phyloP scores from a whole-genome alignment of 2,329 filamentous ascomycete genomes.

The Calcarisporium arbuscula region DNA sequence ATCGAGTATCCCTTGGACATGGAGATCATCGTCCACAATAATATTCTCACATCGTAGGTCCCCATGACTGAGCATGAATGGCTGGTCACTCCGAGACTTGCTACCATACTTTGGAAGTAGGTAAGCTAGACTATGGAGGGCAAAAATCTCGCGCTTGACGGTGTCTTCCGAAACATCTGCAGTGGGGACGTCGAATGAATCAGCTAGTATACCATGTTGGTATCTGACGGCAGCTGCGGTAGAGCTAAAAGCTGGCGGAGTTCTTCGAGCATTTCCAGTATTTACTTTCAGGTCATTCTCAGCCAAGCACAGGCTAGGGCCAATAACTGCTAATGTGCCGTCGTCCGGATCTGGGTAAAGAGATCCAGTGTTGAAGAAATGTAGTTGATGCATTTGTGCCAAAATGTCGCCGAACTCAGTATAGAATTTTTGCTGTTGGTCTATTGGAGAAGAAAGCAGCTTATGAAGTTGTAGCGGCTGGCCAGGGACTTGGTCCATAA shows the following conservation, averaged over 20 bases:
- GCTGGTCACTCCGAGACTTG: not conserved
- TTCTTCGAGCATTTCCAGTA: too few relatives aligned
- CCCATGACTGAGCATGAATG: slow-evolving; percentile 17
- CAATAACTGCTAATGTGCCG: slow-evolving; percentile 4
- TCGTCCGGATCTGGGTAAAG: slow-evolving; percentile 7
- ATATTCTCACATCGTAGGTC: slow-evolving; percentile 18
- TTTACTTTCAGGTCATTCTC: slow-evolving; percentile 4
- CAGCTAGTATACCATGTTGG: slow-evolving; percentile 6
- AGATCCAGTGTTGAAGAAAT: slow-evolving; percentile 9
- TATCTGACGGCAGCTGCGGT: slow-evolving; percentile 5
- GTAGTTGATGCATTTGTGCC: slow-evolving; percentile 6
- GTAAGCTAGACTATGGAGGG: slow-evolving; percentile 5
- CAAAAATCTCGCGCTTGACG: slow-evolving; percentile 9
- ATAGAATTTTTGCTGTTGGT: slow-evolving; percentile 8
- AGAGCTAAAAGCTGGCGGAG: not conserved
- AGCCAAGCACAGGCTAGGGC: slow-evolving; percentile 5
- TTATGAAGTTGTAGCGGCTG: slow-evolving; percentile 2
- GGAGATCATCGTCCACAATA: slow-evolving; percentile 16
- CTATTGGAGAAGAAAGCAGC: slow-evolving; percentile 1
- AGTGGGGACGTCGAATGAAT: slow-evolving; percentile 5
- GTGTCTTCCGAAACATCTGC: slow-evolving; percentile 2
- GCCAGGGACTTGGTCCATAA: slow-evolving; percentile 9
- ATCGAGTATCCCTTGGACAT: slow-evolving; percentile 18
- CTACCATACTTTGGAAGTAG: not conserved
- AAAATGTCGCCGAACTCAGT: slow-evolving; percentile 10